phyloP scores from a whole-genome alignment of 2,329 filamentous ascomycete genomes.

The Elsinoe fawcettii region DNA sequence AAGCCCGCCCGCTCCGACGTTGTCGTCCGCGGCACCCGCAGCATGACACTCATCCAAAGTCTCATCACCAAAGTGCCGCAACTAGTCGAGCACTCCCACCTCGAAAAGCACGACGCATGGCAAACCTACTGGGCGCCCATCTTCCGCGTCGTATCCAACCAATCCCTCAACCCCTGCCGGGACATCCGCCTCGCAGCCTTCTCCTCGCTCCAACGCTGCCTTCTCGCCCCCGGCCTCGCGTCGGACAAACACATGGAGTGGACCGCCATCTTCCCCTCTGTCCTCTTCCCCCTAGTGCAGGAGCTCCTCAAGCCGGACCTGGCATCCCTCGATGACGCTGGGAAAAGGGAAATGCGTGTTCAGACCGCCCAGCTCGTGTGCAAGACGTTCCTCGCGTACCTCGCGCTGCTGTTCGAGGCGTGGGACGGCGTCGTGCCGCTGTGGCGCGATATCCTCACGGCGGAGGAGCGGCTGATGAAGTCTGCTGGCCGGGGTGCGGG shows the following conservation, averaged over 20 bases:
- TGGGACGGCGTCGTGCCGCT: conserved; percentile 86
- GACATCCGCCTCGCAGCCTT: conserved; percentile 88
- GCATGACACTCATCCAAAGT: conserved; percentile 71
- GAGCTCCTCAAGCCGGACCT: conserved; percentile 88
- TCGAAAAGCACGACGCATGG: conserved; percentile 71
- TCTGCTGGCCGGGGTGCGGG: not conserved
- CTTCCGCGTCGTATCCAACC: conserved; percentile 76
- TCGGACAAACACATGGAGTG: conserved; percentile 74
- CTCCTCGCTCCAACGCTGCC: conserved; percentile 71
- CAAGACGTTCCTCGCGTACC: conserved; percentile 91
- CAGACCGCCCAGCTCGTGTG: conserved; percentile 85
- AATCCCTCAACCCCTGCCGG: conserved; percentile 90
- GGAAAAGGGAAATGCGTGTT: conserved; percentile 92
- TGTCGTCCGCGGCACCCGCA: conserved; percentile 69
- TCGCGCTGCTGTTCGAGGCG: conserved; percentile 71
- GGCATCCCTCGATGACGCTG: conserved; percentile 79
- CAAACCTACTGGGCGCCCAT: conserved; percentile 96
- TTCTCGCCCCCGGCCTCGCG: conserved; percentile 76
- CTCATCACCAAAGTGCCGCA: conserved; percentile 75
- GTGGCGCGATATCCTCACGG: conserved; percentile 85
- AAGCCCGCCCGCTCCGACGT: conserved; percentile 56
- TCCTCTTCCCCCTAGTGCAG: conserved; percentile 84
- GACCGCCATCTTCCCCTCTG: conserved; percentile 90
- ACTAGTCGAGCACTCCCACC: conserved; percentile 85
- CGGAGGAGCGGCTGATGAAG: conserved; percentile 94